Base-by-base conservation (phyloP, 345 rosid species). In the Brassica rapa region DNA sequence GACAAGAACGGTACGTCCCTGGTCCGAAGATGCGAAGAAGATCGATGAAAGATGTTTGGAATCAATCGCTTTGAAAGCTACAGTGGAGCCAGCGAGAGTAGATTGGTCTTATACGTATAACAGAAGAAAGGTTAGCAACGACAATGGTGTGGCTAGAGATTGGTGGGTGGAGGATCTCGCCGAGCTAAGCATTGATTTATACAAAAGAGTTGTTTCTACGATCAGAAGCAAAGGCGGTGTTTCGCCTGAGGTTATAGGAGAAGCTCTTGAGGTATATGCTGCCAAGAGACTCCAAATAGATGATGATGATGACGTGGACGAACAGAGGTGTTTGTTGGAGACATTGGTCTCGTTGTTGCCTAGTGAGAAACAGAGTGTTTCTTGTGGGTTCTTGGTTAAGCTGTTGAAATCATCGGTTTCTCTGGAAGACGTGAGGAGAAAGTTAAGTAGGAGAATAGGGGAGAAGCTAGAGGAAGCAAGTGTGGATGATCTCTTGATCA, bases 161-260 rank as follows among this genome's bases (percentile, higher is more conserved):
- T 90, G 95, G 95, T 90, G 95, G 95, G 81, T 90, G 0, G 92
- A 90, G 73, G 95, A 90, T 80, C 80, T 88, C 4, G 78, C 85
- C 4, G 95, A 90, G 66, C 91, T 90, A 61, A 83, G 80, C 64
- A 72, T 88, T 67, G 92, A 90, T 55, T 39, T 90, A 67, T 90
- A 84, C 72, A 87, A 84, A 65, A 83, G 85, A 65, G 88, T 85
- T 4, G 24, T 82, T 39, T 43, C 78, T 16, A 85, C 84, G 19
- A 84, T 87, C 19, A 80, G 76, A 82, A 73, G 88, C 8, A 88
- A 85, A 55, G 86, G 84, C 3, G 64, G 74, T 11, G 85, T 86
- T 75, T 69, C 85, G 1, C 76, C 82, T 35, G 84, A 85, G 57
- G 84, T 87, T 67, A 82, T 88, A 29, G 94, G 92, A 75, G 91